Evolutionary conservation across 441 rosid species (phyloP).

Genomic region (Arabidopsis lyrata): DNA sequence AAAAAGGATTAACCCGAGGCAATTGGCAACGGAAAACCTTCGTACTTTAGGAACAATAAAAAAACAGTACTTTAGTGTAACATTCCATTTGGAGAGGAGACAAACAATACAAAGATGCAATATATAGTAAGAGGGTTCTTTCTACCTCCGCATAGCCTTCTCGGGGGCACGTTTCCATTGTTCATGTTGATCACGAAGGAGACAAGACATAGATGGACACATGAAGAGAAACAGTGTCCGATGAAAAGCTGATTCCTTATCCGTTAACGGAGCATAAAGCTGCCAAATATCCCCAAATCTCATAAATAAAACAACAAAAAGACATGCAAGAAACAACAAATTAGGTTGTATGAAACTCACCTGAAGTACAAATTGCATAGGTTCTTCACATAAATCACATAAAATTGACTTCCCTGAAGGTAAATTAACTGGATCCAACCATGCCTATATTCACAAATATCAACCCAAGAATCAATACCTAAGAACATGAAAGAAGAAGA

Average conservation of each 20-base stretch:
- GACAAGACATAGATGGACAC: constrained; percentile 87
- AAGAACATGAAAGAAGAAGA: constrained; percentile 3
- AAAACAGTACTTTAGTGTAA: constrained; percentile 1
- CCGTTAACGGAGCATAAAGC: constrained; percentile 81
- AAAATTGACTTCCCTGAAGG: constrained; percentile 67
- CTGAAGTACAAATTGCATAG: constrained; percentile 83
- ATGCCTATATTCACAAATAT: constrained; percentile 58
- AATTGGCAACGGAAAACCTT: constrained; percentile 90
- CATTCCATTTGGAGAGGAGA: background rate
- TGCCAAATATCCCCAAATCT: constrained; percentile 31
- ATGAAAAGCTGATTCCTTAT: constrained; percentile 79
- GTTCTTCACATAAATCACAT: constrained; percentile 83
- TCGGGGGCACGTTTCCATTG: constrained; percentile 78
- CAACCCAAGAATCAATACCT: constrained; percentile 14
- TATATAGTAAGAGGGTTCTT: background rate
- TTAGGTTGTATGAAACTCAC: constrained; percentile 43
- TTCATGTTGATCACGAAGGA: constrained; percentile 85
- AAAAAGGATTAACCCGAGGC: constrained; percentile 68
- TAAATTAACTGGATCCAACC: constrained; percentile 86
- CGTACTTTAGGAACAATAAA: constrained; percentile 54
- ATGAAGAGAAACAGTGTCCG: constrained; percentile 78
- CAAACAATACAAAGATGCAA: constrained; percentile 10
- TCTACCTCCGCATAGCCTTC: constrained; percentile 68
- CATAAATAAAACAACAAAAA: background rate
- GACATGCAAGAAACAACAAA: background rate